phyloP scores from a whole-genome alignment of 2,329 filamentous ascomycete genomes.

The Beauveria sp. region DNA sequence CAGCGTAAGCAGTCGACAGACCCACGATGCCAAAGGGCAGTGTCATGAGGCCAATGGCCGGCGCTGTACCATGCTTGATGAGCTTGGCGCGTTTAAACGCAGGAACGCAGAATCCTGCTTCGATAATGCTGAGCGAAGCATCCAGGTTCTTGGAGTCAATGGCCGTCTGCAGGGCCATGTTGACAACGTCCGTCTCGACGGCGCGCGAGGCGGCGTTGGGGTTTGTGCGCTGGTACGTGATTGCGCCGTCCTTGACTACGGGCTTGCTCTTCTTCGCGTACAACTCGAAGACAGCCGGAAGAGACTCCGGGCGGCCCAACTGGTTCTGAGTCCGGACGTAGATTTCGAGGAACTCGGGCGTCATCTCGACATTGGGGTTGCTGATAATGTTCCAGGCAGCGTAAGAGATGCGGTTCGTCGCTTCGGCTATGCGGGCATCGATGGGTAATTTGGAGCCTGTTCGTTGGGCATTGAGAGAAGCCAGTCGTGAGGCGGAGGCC shows the following conservation, averaged over 20 bases:
- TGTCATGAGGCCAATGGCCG: constrained; percentile 46
- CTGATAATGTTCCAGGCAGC: constrained; percentile 63
- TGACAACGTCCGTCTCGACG: constrained; percentile 62
- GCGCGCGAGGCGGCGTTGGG: constrained; percentile 64
- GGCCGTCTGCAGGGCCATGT: constrained; percentile 68
- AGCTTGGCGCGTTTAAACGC: constrained; percentile 63
- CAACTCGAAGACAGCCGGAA: constrained; percentile 72
- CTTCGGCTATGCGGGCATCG: constrained; percentile 31
- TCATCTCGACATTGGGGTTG: constrained; percentile 73
- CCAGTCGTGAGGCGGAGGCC: constrained; percentile 46
- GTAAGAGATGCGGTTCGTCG: constrained; percentile 45
- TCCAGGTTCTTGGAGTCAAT: constrained; percentile 72
- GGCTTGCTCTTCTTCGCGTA: constrained; percentile 79
- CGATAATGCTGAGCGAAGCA: constrained; percentile 67
- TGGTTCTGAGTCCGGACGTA: constrained; percentile 73
- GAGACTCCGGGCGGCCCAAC: constrained; percentile 63
- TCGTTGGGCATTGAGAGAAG: constrained; percentile 34
- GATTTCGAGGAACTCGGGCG: constrained; percentile 58
- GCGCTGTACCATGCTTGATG: constrained; percentile 54
- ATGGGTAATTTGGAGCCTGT: constrained; percentile 24
- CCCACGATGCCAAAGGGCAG: constrained; percentile 64
- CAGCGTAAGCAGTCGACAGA: constrained; percentile 47
- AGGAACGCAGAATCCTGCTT: constrained; percentile 57
- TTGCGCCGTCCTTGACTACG: constrained; percentile 46
- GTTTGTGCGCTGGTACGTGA: constrained; percentile 55